Evolutionary conservation across 2,329 filamentous ascomycete species (phyloP).

Genomic region (Scedosporium apiospermum): DNA sequence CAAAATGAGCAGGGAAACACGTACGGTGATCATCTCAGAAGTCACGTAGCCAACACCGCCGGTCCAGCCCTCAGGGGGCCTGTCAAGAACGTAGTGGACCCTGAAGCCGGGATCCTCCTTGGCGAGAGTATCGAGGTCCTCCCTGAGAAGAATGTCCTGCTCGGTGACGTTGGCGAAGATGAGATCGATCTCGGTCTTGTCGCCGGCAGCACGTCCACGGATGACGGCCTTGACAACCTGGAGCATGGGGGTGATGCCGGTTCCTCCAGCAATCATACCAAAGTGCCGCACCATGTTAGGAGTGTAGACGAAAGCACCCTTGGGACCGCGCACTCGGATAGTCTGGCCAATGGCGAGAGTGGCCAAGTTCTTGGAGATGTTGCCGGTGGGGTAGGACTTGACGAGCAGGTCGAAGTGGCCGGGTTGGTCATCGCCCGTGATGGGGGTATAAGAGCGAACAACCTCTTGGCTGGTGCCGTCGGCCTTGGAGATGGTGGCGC

Average conservation of each 20-base stretch:
- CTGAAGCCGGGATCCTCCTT: slow-evolving; percentile 72
- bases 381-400: slow-evolving; percentile 95
- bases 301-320: slow-evolving; percentile 95
- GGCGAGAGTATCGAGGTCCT: slow-evolving; percentile 75
- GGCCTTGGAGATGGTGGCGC: slow-evolving; percentile 57
- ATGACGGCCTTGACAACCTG: slow-evolving; percentile 90
- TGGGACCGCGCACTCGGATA: slow-evolving; percentile 87
- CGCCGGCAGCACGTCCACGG: slow-evolving; percentile 66
- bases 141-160: slow-evolving; percentile 86
- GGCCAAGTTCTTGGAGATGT: slow-evolving; percentile 91
- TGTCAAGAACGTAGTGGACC: slow-evolving; percentile 93
- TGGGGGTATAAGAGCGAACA: slow-evolving; percentile 84
- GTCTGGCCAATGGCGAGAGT: slow-evolving; percentile 72
- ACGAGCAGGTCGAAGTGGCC: slow-evolving; percentile 95
- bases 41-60: slow-evolving; percentile 95
- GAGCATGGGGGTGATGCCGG: slow-evolving; percentile 96
- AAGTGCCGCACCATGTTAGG: slow-evolving; percentile 96
- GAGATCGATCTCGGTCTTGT: slow-evolving; percentile 82
- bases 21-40: slow-evolving; percentile 83
- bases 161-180: slow-evolving; percentile 95
- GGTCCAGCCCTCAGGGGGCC: slow-evolving; percentile 83
- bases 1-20: slow-evolving; percentile 14
- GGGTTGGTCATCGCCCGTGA: slow-evolving; percentile 78
- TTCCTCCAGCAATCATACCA: slow-evolving; percentile 96
- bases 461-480: slow-evolving; percentile 74